phyloP scores from a whole-genome alignment of 352 stramenopile genomes.

The Poterioochromonas sp. region DNA sequence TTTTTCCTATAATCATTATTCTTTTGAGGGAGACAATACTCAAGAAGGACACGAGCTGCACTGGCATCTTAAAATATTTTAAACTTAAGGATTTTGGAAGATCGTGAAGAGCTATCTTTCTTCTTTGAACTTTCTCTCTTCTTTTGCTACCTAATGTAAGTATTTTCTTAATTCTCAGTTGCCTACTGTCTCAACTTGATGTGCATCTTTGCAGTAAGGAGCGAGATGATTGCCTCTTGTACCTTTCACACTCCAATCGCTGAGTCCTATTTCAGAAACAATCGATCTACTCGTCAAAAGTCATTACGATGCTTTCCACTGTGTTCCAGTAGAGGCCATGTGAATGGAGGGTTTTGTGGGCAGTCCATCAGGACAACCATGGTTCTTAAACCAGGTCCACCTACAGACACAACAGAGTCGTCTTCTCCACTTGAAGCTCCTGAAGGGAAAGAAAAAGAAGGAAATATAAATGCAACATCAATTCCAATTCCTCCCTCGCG shows the following conservation, averaged over 20 bases:
- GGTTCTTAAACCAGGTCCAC: background rate
- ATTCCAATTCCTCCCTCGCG: background rate
- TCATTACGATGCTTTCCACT: constrained; percentile 14
- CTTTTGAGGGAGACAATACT: too few relatives aligned
- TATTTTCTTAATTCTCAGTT: too few relatives aligned
- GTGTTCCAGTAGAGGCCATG: background rate
- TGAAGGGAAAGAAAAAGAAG: background rate
- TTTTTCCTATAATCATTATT: too few relatives aligned
- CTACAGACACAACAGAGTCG: too few relatives aligned
- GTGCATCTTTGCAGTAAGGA: background rate
- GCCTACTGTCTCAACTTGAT: too few relatives aligned
- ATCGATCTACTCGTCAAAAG: constrained; percentile 22
- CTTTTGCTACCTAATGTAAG: too few relatives aligned
- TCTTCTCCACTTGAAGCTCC: too few relatives aligned
- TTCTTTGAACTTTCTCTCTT: too few relatives aligned
- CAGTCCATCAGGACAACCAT: background rate
- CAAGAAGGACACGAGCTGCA: too few relatives aligned
- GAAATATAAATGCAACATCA: background rate
- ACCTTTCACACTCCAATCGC: background rate
- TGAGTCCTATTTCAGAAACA: background rate
- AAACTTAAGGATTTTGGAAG: too few relatives aligned
- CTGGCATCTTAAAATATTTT: too few relatives aligned
- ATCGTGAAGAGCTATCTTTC: too few relatives aligned
- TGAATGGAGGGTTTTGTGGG: constrained; percentile 12
- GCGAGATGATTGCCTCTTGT: background rate